Base-by-base conservation (phyloP, 164 flowering plant genomes). In the Saururus chinensis region DNA sequence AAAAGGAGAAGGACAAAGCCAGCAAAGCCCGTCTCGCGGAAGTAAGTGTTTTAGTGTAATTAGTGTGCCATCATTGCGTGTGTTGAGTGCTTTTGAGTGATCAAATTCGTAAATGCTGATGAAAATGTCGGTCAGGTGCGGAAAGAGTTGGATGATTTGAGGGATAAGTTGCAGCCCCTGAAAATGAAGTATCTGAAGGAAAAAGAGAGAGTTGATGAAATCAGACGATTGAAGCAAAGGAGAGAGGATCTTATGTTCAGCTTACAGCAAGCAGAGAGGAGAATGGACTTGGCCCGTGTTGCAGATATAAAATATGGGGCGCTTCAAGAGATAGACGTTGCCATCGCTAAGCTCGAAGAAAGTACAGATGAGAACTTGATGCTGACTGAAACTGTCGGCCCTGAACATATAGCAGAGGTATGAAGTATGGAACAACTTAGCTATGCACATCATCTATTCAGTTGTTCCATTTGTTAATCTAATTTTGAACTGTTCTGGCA, bases 1-100 rank as follows among this genome's bases (percentile, higher is more conserved):
- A 89, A 70, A 92, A 84, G 66, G 96, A 92, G 77, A 89, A 87
- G 70, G 98, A 92, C 58, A 89, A 89, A 73, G 91, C 89, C 7
- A 89, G 95, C 67, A 89, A 87, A 76, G 98, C 88, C 40, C 80
- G 96, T 9, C 81, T 85, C 20, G 76, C 77, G 1, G 98, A 91
- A 59, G 95, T 87, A 51, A 74, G 85, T 70, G 41, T 55, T 25
- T 3, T 42, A 10, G 10, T 42, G 40, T 9, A 11, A 42, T 24
- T 64, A 8, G 19, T 4, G 19, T 53, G 1, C 13, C n/a, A 20
- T 4, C 19, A 9, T 23, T n/a, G 22, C 13, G n/a, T 11, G 19
- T 61, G 64, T 42, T 9, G 26, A 19, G 9, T 23, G 25, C 7
- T 24, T 45, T 19, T 16, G 23, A 4, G 14, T 40, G 16, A 0